These are phyloP conservation scores for Cyclaneusma minus DNA, from an alignment of 2,329 filamentous ascomycete species.

Conservation along the genomic window DNA sequence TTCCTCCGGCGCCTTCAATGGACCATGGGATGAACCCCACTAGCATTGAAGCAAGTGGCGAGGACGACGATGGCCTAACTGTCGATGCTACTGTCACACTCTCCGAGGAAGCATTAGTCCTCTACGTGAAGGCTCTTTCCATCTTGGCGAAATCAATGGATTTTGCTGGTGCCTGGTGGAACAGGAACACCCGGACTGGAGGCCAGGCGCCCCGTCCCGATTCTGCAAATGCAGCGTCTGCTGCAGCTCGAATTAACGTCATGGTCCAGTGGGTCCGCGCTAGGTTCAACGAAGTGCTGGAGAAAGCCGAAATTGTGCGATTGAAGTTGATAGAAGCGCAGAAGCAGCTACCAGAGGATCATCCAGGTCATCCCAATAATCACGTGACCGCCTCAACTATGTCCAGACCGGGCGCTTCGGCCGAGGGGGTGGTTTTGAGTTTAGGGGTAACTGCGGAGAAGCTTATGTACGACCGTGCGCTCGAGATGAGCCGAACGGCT, in stretches of 20 bases:
- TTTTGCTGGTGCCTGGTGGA: conserved; percentile 87
- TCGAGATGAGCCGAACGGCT: conserved; percentile 91
- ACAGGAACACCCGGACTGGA: conserved; percentile 49
- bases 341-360: conserved; percentile 65
- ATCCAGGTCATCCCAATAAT: conserved; percentile 75
- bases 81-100: conserved; percentile 72
- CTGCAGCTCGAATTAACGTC: conserved; percentile 61
- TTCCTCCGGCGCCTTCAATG: conserved; percentile 69
- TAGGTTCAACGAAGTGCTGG: conserved; percentile 91
- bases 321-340: conserved; percentile 78
- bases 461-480: conserved; percentile 91
- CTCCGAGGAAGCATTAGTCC: conserved; percentile 84
- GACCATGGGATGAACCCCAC: conserved; percentile 54
- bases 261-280: conserved; percentile 90
- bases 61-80: conserved; percentile 61
- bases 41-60: conserved; percentile 33
- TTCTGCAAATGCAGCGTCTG: conserved; percentile 23
- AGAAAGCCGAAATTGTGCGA: conserved; percentile 91
- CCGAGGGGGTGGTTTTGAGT: conserved; percentile 70
- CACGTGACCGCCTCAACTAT: conserved; percentile 44
- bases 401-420: conserved; percentile 29
- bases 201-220: conserved; percentile 24
- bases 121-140: conserved; percentile 89
- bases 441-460: conserved; percentile 88
- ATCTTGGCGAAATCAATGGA: conserved; percentile 92